Conservation (phyloP, 805 yeast species). For the Nakazawaea molendinolei region DNA sequence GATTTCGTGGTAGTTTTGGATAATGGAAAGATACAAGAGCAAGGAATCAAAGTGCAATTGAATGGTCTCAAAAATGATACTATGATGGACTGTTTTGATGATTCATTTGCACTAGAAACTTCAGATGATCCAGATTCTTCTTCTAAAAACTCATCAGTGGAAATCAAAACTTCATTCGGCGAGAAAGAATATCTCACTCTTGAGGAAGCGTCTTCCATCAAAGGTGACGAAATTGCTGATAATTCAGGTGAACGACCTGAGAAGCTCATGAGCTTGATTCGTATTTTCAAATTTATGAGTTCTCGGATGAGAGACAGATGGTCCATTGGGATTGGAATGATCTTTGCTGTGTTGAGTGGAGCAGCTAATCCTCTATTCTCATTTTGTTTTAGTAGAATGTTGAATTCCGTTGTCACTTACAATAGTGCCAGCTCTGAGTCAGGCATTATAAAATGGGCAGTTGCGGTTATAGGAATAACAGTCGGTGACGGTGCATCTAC, state of each 20-base stretch:
- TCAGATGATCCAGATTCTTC: constrained; percentile 1
- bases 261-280: constrained; percentile 19
- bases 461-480: constrained; percentile 57
- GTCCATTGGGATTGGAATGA: constrained; percentile 41
- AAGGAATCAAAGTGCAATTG: too few relatives aligned
- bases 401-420: constrained; percentile 54
- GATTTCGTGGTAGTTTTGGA: constrained; percentile 58
- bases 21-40: constrained; percentile 50
- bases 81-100: neutral
- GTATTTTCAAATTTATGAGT: constrained; percentile 25
- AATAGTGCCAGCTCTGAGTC: constrained; percentile 25
- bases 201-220: too few relatives aligned
- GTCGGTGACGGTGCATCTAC: constrained; percentile 51
- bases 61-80: constrained; percentile 4
- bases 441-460: constrained; percentile 54
- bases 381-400: constrained; percentile 62
- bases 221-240: constrained; percentile 5
- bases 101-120: neutral
- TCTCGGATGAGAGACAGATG: constrained; percentile 19
- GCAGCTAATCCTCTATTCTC: constrained; percentile 72
- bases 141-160: neutral
- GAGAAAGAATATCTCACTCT: too few relatives aligned
- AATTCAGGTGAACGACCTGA: constrained; percentile 14
- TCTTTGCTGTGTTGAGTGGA: constrained; percentile 51
- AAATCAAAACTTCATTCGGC: too few relatives aligned